Percentiles rank a stretch among this genome's conserved stretches.
phyloP scores from a whole-genome alignment of 331 rosid species.

The Dryas integrifolia region DNA sequence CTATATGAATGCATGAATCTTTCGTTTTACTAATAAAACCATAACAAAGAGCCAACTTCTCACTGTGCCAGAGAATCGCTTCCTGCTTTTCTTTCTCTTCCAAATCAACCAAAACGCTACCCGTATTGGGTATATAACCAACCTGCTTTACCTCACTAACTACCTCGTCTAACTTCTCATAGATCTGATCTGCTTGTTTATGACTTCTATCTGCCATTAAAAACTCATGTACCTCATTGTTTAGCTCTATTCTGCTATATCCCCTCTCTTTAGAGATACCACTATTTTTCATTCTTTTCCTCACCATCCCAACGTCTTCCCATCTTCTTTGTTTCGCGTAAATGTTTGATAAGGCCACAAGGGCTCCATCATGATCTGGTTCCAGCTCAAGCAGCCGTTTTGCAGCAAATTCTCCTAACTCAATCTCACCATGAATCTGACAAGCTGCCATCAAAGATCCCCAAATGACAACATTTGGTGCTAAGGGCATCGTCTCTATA shows the following conservation, averaged over 20 bases:
- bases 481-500: constrained; percentile 74
- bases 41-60: constrained; percentile 74
- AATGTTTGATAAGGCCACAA: constrained; percentile 71
- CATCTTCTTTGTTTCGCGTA: constrained; percentile 78
- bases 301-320: constrained; percentile 63
- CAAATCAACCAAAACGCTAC: constrained; percentile 54
- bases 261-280: constrained; percentile 79
- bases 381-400: constrained; percentile 66
- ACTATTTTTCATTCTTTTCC: constrained; percentile 55
- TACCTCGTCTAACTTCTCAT: constrained; percentile 65
- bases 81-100: constrained; percentile 77
- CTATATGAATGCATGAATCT: constrained; percentile 50
- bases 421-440: constrained; percentile 56
- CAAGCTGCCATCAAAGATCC: constrained; percentile 89
- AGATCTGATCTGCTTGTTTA: constrained; percentile 55
- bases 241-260: constrained; percentile 64
- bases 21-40: constrained; percentile 54
- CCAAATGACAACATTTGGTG: constrained; percentile 82
- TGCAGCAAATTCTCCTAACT: constrained; percentile 80
- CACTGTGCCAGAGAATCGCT: constrained; percentile 72
- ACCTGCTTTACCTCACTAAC: constrained; percentile 52
- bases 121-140: constrained; percentile 61
- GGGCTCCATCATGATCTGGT: constrained; percentile 82
- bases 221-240: constrained; percentile 64
- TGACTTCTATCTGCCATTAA: constrained; percentile 77